Evolutionary conservation across 164 flowering plant species (phyloP), one percentile per base, ranked within the genome.

Genomic region (Vitis rotundifolia): DNA sequence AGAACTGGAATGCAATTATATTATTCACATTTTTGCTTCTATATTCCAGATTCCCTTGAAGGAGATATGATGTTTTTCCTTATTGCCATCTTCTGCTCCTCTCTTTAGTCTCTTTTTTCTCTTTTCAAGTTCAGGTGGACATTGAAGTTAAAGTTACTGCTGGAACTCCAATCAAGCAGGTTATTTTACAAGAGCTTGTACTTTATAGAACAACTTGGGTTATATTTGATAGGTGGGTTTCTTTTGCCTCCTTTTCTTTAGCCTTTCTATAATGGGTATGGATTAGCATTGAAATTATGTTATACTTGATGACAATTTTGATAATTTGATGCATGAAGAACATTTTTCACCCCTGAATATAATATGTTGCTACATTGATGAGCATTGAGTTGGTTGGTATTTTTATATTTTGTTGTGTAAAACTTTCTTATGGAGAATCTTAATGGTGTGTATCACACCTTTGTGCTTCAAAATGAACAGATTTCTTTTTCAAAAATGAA

Each of bases 121-220:
- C 22, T 31, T 62, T 28, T 51, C 48, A 15, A 10, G 18, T 50
- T 71, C 69, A 88, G 92, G 79, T 86, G 52, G 69, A 66, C 63
- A 68, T 88, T 66, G 78, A 82, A 68, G 92, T 86, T 62, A 84
- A 83, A 76, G 68, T 85, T 57, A 78, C 74, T 64, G 90, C 87
- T 47, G 92, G 92, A 72, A 57, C 63, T 69, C 90, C 92, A 64
- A 31, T 78, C 29, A 82, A 71, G 69, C 77, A 76, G 64, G 86
- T 86, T 64, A 64, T 88, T 66, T 61, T 81, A 57, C 90, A 86
- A 76, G 90, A 88, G 77, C 80, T 78, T 61, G 18, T 62, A 18
- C 52, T 73, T 51, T 79, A 71, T 58, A 80, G 77, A 51, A 82
- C 89, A 53, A 70, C 79, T 52, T 88, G 90, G 89, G 71, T 81